Conservation (phyloP, 306 rosid species). For the Cicer judaicum region DNA sequence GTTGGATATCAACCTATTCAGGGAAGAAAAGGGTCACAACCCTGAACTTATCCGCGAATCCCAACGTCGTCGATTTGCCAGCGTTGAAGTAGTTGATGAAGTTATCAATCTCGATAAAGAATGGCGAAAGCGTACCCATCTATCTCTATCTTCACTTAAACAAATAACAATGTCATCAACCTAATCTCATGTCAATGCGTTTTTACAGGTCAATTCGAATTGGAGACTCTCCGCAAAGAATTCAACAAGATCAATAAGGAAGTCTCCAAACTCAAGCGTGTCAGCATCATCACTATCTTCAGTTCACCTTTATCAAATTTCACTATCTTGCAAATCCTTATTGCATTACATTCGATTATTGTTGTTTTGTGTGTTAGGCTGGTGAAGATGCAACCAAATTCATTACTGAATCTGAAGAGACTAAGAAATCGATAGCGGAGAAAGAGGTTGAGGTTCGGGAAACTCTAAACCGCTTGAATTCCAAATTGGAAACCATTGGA, state of each 20-base stretch:
- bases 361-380: slow-evolving; percentile 37
- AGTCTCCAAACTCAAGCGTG: slow-evolving; percentile 68
- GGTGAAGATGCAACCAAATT: slow-evolving; percentile 64
- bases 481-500: slow-evolving; percentile 72
- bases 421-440: slow-evolving; percentile 62
- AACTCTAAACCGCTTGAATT: slow-evolving; percentile 55
- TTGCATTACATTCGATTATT: background rate
- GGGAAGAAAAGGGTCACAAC: slow-evolving; percentile 85
- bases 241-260: slow-evolving; percentile 78
- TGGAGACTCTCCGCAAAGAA: slow-evolving; percentile 72
- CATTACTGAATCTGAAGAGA: slow-evolving; percentile 67
- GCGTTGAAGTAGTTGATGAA: slow-evolving; percentile 78
- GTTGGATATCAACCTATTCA: slow-evolving; percentile 88
- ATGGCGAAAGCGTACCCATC: slow-evolving; percentile 78
- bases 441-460: slow-evolving; percentile 79
- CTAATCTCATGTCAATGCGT: background rate
- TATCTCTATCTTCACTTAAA: background rate
- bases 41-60: slow-evolving; percentile 92
- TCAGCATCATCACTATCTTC: slow-evolving; percentile 29
- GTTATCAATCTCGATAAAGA: slow-evolving; percentile 84
- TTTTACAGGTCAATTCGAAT: slow-evolving; percentile 70
- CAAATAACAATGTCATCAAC: background rate
- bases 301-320: background rate
- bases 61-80: slow-evolving; percentile 87
- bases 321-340: background rate